phyloP scores from a whole-genome alignment of 78 protist species.

The Dictyostelium purpureum region DNA sequence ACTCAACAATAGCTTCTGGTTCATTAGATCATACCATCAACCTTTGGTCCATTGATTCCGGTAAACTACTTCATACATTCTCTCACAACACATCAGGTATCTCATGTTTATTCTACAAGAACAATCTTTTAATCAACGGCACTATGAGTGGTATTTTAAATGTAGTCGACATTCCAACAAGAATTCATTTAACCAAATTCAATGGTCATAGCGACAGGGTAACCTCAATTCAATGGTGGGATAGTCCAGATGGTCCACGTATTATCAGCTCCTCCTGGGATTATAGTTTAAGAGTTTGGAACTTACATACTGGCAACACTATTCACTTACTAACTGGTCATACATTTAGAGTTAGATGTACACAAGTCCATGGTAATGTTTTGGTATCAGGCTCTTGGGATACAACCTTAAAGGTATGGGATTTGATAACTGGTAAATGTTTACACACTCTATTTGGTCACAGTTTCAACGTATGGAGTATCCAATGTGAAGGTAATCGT shows the following conservation, averaged over 20 bases:
- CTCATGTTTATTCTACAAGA: slow-evolving; percentile 52
- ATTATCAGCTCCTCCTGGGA: slow-evolving; percentile 53
- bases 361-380: slow-evolving; percentile 36
- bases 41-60: slow-evolving; percentile 52
- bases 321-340: slow-evolving; percentile 63
- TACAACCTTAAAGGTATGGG: slow-evolving; percentile 67
- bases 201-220: slow-evolving; percentile 60
- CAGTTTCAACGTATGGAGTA: slow-evolving; percentile 58
- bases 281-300: slow-evolving; percentile 55
- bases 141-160: slow-evolving; percentile 61
- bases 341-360: slow-evolving; percentile 47
- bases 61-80: slow-evolving; percentile 13
- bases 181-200: slow-evolving; percentile 26
- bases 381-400: slow-evolving; percentile 74
- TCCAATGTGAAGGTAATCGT: slow-evolving; percentile 72
- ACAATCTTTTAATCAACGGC: slow-evolving; percentile 57
- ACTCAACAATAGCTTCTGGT: slow-evolving; percentile 33
- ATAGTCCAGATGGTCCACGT: slow-evolving; percentile 42
- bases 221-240: slow-evolving; percentile 74
- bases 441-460: slow-evolving; percentile 73
- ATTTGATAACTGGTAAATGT: slow-evolving; percentile 58
- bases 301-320: slow-evolving; percentile 45
- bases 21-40: slow-evolving; percentile 63
- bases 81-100: slow-evolving; percentile 38
- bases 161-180: slow-evolving; percentile 57